These are phyloP conservation scores for Spirogloea muscicola DNA, from an alignment of 139 green algal genomes.

Conservation along the genomic window DNA sequence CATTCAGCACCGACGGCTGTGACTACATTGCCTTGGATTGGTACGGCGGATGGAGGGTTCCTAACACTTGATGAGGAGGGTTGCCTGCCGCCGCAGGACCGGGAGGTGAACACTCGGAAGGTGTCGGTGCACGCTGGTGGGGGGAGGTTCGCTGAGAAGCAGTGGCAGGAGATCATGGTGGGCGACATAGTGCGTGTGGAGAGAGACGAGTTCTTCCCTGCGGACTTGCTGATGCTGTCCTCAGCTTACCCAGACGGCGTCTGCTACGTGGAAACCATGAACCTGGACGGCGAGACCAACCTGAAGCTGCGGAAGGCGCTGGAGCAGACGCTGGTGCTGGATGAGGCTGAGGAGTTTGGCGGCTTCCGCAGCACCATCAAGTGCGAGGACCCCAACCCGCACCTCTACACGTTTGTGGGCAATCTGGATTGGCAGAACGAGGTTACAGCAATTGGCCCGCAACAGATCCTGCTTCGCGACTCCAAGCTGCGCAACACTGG, in stretches of 20 bases:
- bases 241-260: constrained; percentile 58
- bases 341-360: neutral
- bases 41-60: too few species aligned
- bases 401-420: constrained; percentile 72
- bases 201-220: constrained; percentile 60
- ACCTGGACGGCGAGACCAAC: constrained; percentile 68
- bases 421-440: constrained; percentile 5
- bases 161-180: constrained; percentile 31
- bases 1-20: too few species aligned
- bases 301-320: constrained; percentile 48
- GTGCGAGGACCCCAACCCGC: constrained; percentile 76
- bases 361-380: constrained; percentile 41
- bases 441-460: constrained; percentile 9
- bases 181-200: constrained; percentile 45
- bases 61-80: too few species aligned
- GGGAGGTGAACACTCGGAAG: constrained; percentile 44
- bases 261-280: constrained; percentile 80
- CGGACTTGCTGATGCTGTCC: constrained; percentile 74
- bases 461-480: constrained; percentile 41
- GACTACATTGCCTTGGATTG: too few species aligned
- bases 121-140: constrained; percentile 6
- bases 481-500: constrained; percentile 75
- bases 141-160: constrained; percentile 1
- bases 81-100: constrained; percentile 56
- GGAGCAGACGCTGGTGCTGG: constrained; percentile 12